phyloP scores from a whole-genome alignment of 2,329 filamentous ascomycete genomes.

The Stenocarpella maydis region DNA sequence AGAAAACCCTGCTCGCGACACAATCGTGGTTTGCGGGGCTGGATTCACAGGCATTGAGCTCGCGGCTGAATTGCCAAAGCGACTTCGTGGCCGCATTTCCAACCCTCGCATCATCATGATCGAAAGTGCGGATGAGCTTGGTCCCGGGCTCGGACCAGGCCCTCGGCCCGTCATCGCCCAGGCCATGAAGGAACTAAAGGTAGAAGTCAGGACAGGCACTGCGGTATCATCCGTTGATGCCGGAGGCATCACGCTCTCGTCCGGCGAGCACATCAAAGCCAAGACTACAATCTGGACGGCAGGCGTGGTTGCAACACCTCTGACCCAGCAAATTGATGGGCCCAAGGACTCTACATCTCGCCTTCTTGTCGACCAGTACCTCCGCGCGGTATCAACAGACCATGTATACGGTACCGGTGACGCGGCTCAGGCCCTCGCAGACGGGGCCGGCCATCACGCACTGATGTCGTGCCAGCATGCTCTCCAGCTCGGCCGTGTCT shows the following conservation, averaged over 20 bases:
- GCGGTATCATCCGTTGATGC: conserved; percentile 6
- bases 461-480: conserved; percentile 20
- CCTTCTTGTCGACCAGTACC: neutral
- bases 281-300: conserved; percentile 5
- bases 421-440: neutral
- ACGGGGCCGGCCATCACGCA: neutral
- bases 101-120: neutral
- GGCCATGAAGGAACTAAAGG: neutral
- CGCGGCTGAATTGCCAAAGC: conserved; percentile 3
- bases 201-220: neutral
- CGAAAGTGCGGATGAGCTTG: neutral
- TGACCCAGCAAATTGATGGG: neutral
- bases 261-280: neutral
- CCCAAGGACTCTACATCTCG: neutral
- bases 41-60: conserved; percentile 13
- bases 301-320: conserved; percentile 6
- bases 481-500: conserved; percentile 4
- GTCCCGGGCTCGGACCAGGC: neutral
- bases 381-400: neutral
- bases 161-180: neutral
- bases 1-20: neutral
- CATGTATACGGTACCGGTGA: neutral
- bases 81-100: neutral
- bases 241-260: neutral
- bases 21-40: neutral